phyloP scores from a whole-genome alignment of 148 eudicot genomes.

The Chenopodium album region DNA sequence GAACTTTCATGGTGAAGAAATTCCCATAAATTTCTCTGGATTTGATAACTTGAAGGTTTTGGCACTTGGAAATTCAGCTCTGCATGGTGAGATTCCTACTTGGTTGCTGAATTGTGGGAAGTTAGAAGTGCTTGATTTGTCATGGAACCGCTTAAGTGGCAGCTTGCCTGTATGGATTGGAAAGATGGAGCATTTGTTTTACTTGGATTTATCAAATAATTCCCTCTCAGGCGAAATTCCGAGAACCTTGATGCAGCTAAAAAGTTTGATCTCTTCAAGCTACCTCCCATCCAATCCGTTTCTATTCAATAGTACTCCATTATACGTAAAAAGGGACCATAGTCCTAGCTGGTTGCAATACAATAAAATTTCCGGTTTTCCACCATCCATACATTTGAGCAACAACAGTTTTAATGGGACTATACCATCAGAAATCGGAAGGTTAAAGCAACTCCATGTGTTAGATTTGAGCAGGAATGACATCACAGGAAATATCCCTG shows the following conservation, averaged over 20 bases:
- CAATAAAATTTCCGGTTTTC: background rate
- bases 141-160: background rate
- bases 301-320: background rate
- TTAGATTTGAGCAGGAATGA: background rate
- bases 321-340: background rate
- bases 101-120: background rate
- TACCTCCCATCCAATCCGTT: background rate
- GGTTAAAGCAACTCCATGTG: background rate
- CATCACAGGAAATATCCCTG: background rate
- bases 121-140: background rate
- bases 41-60: background rate
- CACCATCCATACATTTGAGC: background rate
- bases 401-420: background rate
- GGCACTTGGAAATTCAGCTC: background rate
- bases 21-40: background rate
- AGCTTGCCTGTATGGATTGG: background rate
- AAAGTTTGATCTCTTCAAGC: background rate
- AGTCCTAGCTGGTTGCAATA: background rate
- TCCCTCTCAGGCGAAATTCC: background rate
- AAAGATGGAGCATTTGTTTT: background rate
- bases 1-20: background rate
- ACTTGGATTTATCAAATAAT: background rate
- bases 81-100: background rate
- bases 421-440: background rate
- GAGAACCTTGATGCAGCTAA: background rate